phyloP scores from a whole-genome alignment of 2,329 filamentous ascomycete genomes.

The Helotiales sp. region DNA sequence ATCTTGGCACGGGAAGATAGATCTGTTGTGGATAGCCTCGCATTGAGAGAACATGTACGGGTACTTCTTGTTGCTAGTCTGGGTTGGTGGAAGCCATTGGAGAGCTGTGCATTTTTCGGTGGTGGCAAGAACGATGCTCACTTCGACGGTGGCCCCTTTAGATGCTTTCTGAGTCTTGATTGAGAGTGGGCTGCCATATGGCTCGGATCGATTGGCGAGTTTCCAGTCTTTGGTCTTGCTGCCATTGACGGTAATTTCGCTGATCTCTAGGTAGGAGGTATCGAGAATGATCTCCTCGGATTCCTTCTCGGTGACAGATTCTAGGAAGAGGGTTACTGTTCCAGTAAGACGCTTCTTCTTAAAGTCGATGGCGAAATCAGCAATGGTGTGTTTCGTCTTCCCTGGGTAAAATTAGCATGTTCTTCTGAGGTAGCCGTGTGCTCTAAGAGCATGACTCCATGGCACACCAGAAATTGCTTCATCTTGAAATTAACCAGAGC shows the following conservation, averaged over 20 bases:
- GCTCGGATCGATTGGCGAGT: conserved; percentile 67
- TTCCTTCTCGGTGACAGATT: conserved; percentile 74
- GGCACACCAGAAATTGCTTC: not conserved
- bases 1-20: conserved; percentile 95
- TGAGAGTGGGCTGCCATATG: conserved; percentile 75
- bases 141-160: conserved; percentile 57
- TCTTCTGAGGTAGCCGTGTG: not conserved
- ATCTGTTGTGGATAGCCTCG: conserved; percentile 93
- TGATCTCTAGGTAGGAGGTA: conserved; percentile 80
- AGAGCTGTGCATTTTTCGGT: conserved; percentile 89
- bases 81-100: conserved; percentile 92
- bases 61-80: conserved; percentile 94
- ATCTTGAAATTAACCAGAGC: no score
- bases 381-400: conserved; percentile 81
- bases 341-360: conserved; percentile 77
- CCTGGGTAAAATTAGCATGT: not conserved
- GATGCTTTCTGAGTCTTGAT: conserved; percentile 61
- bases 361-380: conserved; percentile 84
- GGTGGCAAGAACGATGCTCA: conserved; percentile 75
- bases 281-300: conserved; percentile 84
- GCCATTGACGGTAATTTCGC: conserved; percentile 72
- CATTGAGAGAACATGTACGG: conserved; percentile 99
- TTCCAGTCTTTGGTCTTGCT: conserved; percentile 67
- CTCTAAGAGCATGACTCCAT: not conserved
- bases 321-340: conserved; percentile 75